Evolutionary conservation across 352 stramenopile genomes (phyloP).

Genomic region (Pythium phragmiticola): DNA sequence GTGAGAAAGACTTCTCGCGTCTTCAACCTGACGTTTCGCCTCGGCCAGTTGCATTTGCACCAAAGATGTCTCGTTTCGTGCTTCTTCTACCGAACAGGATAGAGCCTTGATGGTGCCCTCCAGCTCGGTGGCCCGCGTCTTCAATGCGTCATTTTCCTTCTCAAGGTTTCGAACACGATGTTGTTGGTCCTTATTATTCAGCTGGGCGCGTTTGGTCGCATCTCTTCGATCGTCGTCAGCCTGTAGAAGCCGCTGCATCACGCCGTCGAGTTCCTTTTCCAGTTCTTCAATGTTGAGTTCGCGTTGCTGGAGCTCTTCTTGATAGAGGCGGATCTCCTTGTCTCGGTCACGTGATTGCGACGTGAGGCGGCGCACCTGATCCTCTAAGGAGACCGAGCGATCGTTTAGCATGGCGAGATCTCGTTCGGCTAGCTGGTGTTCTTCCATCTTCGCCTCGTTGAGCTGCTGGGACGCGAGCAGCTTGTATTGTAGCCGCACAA

Average conservation of each 20-base stretch:
- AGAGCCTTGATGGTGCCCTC: neutral
- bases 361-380: conserved; percentile 38
- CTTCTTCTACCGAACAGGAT: neutral
- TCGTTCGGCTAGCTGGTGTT: conserved; percentile 49
- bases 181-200: neutral
- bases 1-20: neutral
- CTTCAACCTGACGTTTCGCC: neutral
- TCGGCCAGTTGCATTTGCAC: neutral
- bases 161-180: neutral
- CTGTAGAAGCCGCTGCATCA: conserved; percentile 27
- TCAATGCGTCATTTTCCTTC: conserved; percentile 6
- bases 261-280: conserved; percentile 32
- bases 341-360: conserved; percentile 30
- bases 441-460: conserved; percentile 23
- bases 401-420: conserved; percentile 45
- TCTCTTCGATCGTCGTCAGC: neutral
- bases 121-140: neutral
- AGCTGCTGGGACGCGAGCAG: conserved; percentile 20
- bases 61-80: neutral
- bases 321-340: conserved; percentile 32
- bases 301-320: conserved; percentile 32
- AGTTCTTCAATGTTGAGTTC: conserved; percentile 34
- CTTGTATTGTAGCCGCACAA: conserved; percentile 21
- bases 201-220: neutral
- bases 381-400: conserved; percentile 32